Evolutionary conservation across 805 yeast species (phyloP).

Genomic region (Yarrowia sp.): DNA sequence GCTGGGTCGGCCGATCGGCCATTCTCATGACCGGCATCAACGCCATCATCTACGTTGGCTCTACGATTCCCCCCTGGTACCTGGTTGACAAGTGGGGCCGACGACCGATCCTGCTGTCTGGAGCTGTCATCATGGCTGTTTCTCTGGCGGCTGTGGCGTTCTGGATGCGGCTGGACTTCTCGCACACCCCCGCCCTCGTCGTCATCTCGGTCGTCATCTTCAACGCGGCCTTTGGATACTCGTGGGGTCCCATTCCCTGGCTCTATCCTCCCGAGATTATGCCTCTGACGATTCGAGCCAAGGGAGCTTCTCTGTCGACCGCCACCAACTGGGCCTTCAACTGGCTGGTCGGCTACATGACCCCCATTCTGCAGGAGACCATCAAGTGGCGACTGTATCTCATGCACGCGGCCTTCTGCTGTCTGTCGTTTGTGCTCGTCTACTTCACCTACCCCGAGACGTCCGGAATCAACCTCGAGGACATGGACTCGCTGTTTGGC

Average conservation of each 20-base stretch:
- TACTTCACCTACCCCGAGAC: slow-evolving; percentile 84
- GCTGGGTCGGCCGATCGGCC: slow-evolving; percentile 89
- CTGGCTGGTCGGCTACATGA: slow-evolving; percentile 89
- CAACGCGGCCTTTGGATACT: slow-evolving; percentile 82
- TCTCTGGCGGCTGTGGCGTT: slow-evolving; percentile 71
- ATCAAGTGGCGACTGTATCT: slow-evolving; percentile 83
- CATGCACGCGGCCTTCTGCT: slow-evolving; percentile 80
- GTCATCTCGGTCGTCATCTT: slow-evolving; percentile 78
- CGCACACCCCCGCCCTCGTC: slow-evolving; percentile 70
- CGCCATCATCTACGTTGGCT: slow-evolving; percentile 62
- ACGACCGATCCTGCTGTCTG: slow-evolving; percentile 78
- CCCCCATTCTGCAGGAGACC: slow-evolving; percentile 79
- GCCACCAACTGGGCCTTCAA: slow-evolving; percentile 94
- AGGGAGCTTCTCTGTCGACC: slow-evolving; percentile 88
- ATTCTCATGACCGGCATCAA: slow-evolving; percentile 89
- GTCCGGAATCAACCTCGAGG: slow-evolving; percentile 85
- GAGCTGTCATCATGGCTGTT: slow-evolving; percentile 80
- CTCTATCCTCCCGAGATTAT: slow-evolving; percentile 83
- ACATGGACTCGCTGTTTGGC: slow-evolving; percentile 89
- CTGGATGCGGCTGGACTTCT: slow-evolving; percentile 59
- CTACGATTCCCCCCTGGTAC: slow-evolving; percentile 91
- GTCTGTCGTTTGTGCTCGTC: slow-evolving; percentile 74
- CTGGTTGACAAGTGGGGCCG: slow-evolving; percentile 92
- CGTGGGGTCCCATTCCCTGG: slow-evolving; percentile 98
- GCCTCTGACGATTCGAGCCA: slow-evolving; percentile 83